Evolutionary conservation across 2,329 filamentous ascomycete genomes (phyloP), one percentile per base, ranked within the genome.

Genomic region (Hymenoscyphus repandus): DNA sequence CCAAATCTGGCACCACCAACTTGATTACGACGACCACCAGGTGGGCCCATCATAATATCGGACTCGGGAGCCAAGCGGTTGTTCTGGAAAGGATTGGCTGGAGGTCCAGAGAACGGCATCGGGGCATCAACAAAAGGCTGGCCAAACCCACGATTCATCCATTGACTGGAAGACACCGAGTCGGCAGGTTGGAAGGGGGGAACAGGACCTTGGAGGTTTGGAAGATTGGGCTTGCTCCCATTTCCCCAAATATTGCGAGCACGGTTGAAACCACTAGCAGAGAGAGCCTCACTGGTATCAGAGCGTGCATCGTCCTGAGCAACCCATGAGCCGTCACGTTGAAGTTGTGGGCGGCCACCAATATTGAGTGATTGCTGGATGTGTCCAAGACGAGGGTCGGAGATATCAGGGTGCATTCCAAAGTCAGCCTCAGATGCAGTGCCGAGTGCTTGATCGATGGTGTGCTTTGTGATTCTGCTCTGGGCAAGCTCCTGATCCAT

Each of bases 401-500:
- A 40, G 20, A 54, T 44, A 22, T 62, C 58, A 17, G 58, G 53
- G 20, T 50, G 58, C 43, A 64, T 58, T 67, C 58, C 51, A 37
- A 61, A 67, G 40, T 75, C 73, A 20, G 67, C 64, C 46, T 76
- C 77, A 5, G 72, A 72, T 5, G 71, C 68, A 53, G 72, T 69
- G n/a, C 75, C 74, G 47, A 79, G 71, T 7, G 66, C 69, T 58
- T 80, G 77, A 43, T 82, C 78, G 49, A 78, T 70, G 10, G 80
- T 85, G 47, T 79, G 72, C 60, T 80, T 82, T 32, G 73, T 72
- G 50, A 81, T 76, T 30, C 82, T 81, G 20, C 75, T 82, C 56
- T 86, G 80, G 36, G 81, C 76, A 53, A 89, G 75, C 69, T 90
- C 84, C 48, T 87, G 78, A 51, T 87, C 85, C 64, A 90, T 82